A percentile compares a stretch with the other conserved stretches of the same genome.
phyloP scores from a whole-genome alignment of 257 asterid species.

The Osmanthus fragrans region DNA sequence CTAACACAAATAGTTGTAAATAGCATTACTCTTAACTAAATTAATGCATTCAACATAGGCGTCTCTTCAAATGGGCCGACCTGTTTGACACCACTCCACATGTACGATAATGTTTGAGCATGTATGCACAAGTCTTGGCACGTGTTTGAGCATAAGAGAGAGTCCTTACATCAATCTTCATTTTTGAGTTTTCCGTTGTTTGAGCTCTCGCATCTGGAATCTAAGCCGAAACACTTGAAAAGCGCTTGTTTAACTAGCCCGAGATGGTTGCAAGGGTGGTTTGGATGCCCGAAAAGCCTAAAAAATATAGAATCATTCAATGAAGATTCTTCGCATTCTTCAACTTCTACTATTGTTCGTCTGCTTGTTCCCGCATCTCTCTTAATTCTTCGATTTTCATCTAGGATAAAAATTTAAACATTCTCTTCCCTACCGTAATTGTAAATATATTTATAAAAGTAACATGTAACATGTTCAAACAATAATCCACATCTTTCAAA shows the following conservation, averaged over 20 bases:
- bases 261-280: constrained; percentile 63
- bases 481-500: background rate
- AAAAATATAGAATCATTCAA: constrained; percentile 22
- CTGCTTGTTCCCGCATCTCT: constrained; percentile 31
- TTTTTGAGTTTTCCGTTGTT: constrained; percentile 32
- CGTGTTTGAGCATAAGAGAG: background rate
- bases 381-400: constrained; percentile 26
- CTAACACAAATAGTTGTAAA: no score
- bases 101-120: background rate
- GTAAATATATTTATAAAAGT: no score
- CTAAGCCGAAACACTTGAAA: constrained; percentile 65
- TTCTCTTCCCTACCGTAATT: background rate
- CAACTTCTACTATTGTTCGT: constrained; percentile 27
- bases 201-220: constrained; percentile 35
- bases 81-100: background rate
- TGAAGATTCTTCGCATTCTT: constrained; percentile 28
- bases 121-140: background rate
- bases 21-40: background rate
- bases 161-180: constrained; percentile 38
- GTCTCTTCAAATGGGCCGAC: no score
- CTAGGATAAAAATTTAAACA: constrained; percentile 8
- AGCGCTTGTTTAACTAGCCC: constrained; percentile 49
- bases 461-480: no score
- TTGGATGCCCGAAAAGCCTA: constrained; percentile 32
- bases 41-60: background rate